Evolutionary conservation across 257 asterid genomes (phyloP), one percentile per base, ranked within the genome.

Genomic region (Scutellaria baicalensis): DNA sequence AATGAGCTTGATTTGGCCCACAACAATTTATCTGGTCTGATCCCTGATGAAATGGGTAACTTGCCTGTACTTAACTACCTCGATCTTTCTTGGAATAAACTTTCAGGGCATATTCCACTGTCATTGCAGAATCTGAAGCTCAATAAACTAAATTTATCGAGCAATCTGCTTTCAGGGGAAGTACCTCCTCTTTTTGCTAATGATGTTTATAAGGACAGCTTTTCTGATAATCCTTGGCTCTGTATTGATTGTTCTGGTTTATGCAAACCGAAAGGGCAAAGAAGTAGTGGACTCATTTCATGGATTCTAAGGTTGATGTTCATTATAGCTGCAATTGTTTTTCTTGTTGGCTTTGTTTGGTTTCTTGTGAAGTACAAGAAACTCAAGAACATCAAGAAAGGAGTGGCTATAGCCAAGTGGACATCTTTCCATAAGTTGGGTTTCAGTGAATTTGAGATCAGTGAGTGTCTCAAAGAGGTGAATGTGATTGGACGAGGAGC

Each of bases 381-480:
- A 18, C 39, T 80, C 40, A 48, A 73, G 80, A 49, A 68, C 57
- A 50, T 67, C 61, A 72, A 69, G 55, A 69, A 61, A 18, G 83
- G 74, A 17, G 74, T 55, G 8, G 63, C 68, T n/a, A 65, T 81
- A 42, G 78, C 88, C 8, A 87, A 87, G 66, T 92, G 97, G 97
- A 92, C 89, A 4, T 87, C 95, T 1, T 92, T 92, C 66, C 95
- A 92, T 40, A 92, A 78, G 69, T 75, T 89, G n/a, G 87, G 83
- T 14, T 92, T 92, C 51, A 78, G 79, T 39, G 95, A 87, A 69
- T 77, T 65, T 43, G 96, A 92, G 73, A 86, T 89, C 6, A 49
- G 44, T 1, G 70, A 73, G 64, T 81, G 82, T 69, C 85, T 92
- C 23, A 82, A 86, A 68, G 97, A 87, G 69, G 86, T 77, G 4